Evolutionary conservation across 768 basidiomycete genomes (phyloP).

Genomic region (Lactarius quietus): DNA sequence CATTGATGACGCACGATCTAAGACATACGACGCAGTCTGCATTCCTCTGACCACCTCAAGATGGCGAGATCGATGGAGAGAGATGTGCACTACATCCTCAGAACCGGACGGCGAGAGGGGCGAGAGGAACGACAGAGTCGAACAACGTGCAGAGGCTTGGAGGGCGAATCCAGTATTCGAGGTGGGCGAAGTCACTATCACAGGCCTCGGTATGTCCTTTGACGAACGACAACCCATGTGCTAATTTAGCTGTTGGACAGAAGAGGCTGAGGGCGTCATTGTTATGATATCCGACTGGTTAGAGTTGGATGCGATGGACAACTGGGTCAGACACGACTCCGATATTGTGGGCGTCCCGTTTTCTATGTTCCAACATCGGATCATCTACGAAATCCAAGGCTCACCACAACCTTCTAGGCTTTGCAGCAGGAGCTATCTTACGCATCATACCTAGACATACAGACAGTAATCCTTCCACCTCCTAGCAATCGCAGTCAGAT

Average conservation of each 20-base stretch:
- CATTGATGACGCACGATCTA: conserved; percentile 48
- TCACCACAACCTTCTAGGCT: conserved; percentile 49
- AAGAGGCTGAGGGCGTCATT: conserved; percentile 70
- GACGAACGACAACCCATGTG: conserved; percentile 12
- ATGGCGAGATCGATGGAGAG: conserved; percentile 86
- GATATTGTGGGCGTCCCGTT: conserved; percentile 67
- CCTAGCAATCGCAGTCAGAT: conserved; percentile 80
- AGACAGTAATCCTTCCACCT: conserved; percentile 82
- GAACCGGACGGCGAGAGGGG: conserved; percentile 40
- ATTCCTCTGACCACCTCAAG: conserved; percentile 84
- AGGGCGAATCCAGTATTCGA: conserved; percentile 75
- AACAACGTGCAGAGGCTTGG: conserved; percentile 81
- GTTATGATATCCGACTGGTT: conserved; percentile 91
- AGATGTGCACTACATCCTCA: conserved; percentile 75
- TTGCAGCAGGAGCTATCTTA: conserved; percentile 90
- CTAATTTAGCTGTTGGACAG: conserved; percentile 35
- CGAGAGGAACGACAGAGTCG: conserved; percentile 41
- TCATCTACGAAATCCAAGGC: neutral
- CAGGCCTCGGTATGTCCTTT: conserved; percentile 68
- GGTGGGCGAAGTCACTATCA: conserved; percentile 84
- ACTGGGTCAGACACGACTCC: conserved; percentile 93
- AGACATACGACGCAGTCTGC: conserved; percentile 73
- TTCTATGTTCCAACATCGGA: conserved; percentile 3
- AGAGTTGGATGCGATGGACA: conserved; percentile 87
- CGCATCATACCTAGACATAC: conserved; percentile 87